phyloP scores from a whole-genome alignment of 2,329 filamentous ascomycete genomes.

The Penicillium sp. region DNA sequence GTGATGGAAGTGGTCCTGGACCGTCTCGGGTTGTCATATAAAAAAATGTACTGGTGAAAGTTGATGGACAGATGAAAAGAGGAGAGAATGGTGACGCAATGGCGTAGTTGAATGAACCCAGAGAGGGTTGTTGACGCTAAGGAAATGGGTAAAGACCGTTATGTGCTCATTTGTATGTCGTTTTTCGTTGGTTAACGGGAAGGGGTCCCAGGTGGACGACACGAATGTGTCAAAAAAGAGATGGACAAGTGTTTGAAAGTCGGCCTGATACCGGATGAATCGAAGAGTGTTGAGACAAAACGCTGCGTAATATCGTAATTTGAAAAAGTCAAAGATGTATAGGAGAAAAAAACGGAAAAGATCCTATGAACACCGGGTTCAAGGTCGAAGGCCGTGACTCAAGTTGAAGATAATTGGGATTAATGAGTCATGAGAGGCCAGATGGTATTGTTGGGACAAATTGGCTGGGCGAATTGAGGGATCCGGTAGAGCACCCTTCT shows the following conservation, averaged over 20 bases:
- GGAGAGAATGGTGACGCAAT: slow-evolving; percentile 23
- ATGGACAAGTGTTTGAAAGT: slow-evolving; percentile 4
- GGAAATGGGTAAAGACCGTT: slow-evolving; percentile 39
- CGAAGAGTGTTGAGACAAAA: slow-evolving; percentile 21
- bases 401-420: slow-evolving; percentile 16
- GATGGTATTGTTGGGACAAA: not conserved
- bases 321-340: slow-evolving; percentile 24
- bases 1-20: slow-evolving; percentile 4
- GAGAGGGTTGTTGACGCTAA: slow-evolving; percentile 27
- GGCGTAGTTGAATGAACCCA: slow-evolving; percentile 27
- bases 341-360: slow-evolving; percentile 19
- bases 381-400: slow-evolving; percentile 34
- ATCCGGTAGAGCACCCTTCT: slow-evolving; percentile 23
- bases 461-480: slow-evolving; percentile 8
- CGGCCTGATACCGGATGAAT: slow-evolving; percentile 8
- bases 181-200: slow-evolving; percentile 24
- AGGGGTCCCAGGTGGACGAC: slow-evolving; percentile 12
- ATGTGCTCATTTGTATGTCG: slow-evolving; percentile 41
- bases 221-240: slow-evolving; percentile 6
- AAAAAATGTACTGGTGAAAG: slow-evolving; percentile 25
- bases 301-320: slow-evolving; percentile 43
- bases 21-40: slow-evolving; percentile 12
- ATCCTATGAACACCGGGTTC: slow-evolving; percentile 38
- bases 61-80: slow-evolving; percentile 22
- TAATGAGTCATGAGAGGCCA: slow-evolving; percentile 30